Conservation (phyloP, 2,329 filamentous ascomycete species). For the Fusarium ambrosium region DNA sequence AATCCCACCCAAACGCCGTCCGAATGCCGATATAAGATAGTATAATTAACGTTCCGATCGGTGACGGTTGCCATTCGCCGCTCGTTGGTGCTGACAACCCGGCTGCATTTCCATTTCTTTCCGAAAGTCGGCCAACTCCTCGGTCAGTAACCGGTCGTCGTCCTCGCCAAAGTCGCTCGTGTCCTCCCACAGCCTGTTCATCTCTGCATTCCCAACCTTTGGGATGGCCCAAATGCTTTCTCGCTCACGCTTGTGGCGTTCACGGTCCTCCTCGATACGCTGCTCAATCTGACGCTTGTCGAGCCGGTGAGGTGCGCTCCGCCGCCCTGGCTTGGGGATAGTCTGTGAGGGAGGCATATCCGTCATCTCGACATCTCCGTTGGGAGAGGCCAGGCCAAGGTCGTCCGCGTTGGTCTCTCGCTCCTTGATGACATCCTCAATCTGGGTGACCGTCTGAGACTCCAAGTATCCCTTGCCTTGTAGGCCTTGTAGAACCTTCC, state of each 20-base stretch:
- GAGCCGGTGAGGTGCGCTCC: slow-evolving; percentile 59
- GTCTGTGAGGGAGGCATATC: slow-evolving; percentile 59
- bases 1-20: slow-evolving; percentile 48
- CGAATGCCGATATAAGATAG: slow-evolving; percentile 23
- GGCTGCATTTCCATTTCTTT: slow-evolving; percentile 57
- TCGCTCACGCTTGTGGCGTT: slow-evolving; percentile 90
- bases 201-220: slow-evolving; percentile 73
- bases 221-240: slow-evolving; percentile 95
- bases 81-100: slow-evolving; percentile 56
- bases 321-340: slow-evolving; percentile 53
- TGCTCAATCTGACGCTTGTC: slow-evolving; percentile 95
- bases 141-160: slow-evolving; percentile 80
- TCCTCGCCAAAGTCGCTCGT: slow-evolving; percentile 89
- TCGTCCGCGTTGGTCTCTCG: slow-evolving; percentile 76
- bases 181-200: slow-evolving; percentile 87
- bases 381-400: slow-evolving; percentile 65
- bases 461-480: slow-evolving; percentile 80
- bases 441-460: slow-evolving; percentile 80
- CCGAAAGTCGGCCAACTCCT: slow-evolving; percentile 73
- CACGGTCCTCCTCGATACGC: slow-evolving; percentile 95
- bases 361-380: slow-evolving; percentile 56
- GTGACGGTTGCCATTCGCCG: slow-evolving; percentile 49
- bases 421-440: slow-evolving; percentile 86
- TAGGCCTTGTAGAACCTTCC: slow-evolving; percentile 76
- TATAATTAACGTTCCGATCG: slow-evolving; percentile 25